phyloP scores from a whole-genome alignment of 805 yeast genomes.

The baker's yeast (Saccharomyces cerevisiae) region DNA sequence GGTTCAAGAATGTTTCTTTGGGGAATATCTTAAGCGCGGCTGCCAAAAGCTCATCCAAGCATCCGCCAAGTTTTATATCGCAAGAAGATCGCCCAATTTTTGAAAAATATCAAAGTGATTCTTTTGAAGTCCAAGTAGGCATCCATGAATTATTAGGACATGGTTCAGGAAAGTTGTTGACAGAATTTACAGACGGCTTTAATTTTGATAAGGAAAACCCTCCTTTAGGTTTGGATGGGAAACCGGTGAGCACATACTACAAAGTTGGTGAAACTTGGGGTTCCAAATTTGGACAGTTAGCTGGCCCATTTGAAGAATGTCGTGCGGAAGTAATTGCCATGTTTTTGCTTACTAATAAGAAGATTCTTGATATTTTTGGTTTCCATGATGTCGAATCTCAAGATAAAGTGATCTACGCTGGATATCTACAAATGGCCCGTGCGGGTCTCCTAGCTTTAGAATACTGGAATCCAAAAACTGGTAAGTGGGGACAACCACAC shows the following conservation, averaged over 20 bases:
- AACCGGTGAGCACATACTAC: slow-evolving; percentile 61
- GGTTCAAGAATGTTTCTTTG: slow-evolving; percentile 82
- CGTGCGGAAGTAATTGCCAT: slow-evolving; percentile 88
- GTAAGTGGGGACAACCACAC: slow-evolving; percentile 92
- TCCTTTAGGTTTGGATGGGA: slow-evolving; percentile 51
- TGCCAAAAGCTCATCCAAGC: slow-evolving; percentile 42
- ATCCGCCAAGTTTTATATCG: slow-evolving; percentile 58
- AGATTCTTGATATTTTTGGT: slow-evolving; percentile 67
- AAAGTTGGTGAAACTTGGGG: slow-evolving; percentile 87
- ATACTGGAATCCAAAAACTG: slow-evolving; percentile 74
- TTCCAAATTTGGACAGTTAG: slow-evolving; percentile 66
- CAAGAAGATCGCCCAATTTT: slow-evolving; percentile 47
- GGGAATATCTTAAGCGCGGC: slow-evolving; percentile 79
- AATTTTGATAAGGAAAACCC: slow-evolving; percentile 63
- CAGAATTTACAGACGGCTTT: slow-evolving; percentile 55
- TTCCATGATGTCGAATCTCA: slow-evolving; percentile 49
- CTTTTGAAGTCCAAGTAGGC: slow-evolving; percentile 91
- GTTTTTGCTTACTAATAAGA: slow-evolving; percentile 61
- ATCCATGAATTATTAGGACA: slow-evolving; percentile 88
- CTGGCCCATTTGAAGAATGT: slow-evolving; percentile 89
- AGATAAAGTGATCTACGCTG: slow-evolving; percentile 54
- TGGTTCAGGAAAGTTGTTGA: slow-evolving; percentile 77
- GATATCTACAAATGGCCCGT: slow-evolving; percentile 75
- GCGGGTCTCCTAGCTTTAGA: slow-evolving; percentile 81
- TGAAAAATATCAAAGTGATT: slow-evolving; percentile 65